Evolutionary conservation across 441 rosid species (phyloP).

Genomic region (Daphne laureola): DNA sequence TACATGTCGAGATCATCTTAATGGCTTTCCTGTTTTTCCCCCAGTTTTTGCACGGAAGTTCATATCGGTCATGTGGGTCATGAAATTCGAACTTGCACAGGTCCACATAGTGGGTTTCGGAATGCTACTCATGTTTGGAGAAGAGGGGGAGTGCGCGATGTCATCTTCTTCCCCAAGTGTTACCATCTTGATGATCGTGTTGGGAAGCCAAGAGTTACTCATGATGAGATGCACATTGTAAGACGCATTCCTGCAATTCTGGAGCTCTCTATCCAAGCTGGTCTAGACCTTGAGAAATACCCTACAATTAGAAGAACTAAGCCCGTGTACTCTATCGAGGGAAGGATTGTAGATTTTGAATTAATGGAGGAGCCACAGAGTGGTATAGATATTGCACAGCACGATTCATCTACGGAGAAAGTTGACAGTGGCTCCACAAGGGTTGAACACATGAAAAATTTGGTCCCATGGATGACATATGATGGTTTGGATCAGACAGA

Average conservation of each 20-base stretch:
- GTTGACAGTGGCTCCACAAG: slow-evolving; percentile 5
- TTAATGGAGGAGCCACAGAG: slow-evolving; percentile 14
- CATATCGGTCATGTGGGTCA: slow-evolving; percentile 69
- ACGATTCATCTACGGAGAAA: slow-evolving; percentile 5
- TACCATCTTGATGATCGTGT: slow-evolving; percentile 81
- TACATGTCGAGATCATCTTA: background rate
- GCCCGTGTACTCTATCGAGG: slow-evolving; percentile 78
- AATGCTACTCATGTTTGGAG: slow-evolving; percentile 74
- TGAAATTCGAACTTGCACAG: slow-evolving; percentile 62
- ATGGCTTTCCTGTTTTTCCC: background rate
- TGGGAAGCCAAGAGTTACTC: slow-evolving; percentile 63
- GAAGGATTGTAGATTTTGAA: slow-evolving; percentile 74
- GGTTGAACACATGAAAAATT: slow-evolving; percentile 9
- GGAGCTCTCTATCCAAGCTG: slow-evolving; percentile 80
- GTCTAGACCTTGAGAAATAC: slow-evolving; percentile 52
- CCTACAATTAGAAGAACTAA: slow-evolving; percentile 64
- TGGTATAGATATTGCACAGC: slow-evolving; percentile 6
- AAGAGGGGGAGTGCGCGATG: slow-evolving; percentile 46
- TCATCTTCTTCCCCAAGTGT: slow-evolving; percentile 54
- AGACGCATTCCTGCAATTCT: slow-evolving; percentile 58
- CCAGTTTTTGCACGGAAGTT: slow-evolving; percentile 72
- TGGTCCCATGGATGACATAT: slow-evolving; percentile 6
- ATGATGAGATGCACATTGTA: slow-evolving; percentile 40
- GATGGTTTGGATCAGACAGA: slow-evolving; percentile 6
- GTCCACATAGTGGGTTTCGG: slow-evolving; percentile 54